These are phyloP conservation scores for Acacia crassicarpa DNA, from an alignment of 306 rosid genomes.

Conservation along the genomic window DNA sequence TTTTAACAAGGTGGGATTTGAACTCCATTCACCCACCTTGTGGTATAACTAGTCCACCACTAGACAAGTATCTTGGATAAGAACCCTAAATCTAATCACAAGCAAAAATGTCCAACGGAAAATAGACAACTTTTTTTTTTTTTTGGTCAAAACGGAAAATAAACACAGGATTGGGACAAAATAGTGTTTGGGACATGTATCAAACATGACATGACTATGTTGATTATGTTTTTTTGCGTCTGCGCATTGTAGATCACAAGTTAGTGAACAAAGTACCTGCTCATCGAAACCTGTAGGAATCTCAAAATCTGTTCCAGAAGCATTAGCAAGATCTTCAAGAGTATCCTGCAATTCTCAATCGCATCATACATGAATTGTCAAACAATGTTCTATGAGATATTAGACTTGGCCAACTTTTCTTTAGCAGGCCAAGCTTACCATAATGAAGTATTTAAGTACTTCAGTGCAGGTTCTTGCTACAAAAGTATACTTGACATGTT, in stretches of 20 bases:
- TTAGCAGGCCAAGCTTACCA: not conserved
- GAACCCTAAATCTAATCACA: not conserved
- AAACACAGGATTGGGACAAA: not conserved
- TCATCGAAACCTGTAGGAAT: constrained; percentile 63
- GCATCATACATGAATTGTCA: constrained; percentile 7
- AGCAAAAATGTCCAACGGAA: not conserved
- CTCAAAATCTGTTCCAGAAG: constrained; percentile 68
- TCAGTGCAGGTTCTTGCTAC: not conserved
- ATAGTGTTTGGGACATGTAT: not conserved
- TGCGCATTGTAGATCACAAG: not conserved
- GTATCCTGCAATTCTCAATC: constrained; percentile 47
- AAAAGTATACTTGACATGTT: not conserved
- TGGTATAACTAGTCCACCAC: too few species aligned
- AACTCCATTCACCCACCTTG: too few species aligned
- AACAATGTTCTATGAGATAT: not conserved
- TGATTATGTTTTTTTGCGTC: not conserved
- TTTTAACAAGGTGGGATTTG: too few species aligned
- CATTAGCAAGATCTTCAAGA: constrained; percentile 60
- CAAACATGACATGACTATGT: not conserved
- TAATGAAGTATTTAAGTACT: not conserved
- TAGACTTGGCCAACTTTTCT: not conserved
- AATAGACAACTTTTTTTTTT: too few species aligned
- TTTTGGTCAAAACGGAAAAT: not conserved
- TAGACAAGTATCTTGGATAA: not conserved
- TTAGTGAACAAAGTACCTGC: constrained; percentile 48